Evolutionary conservation across 2,329 filamentous ascomycete species (phyloP), one percentile per base, ranked within the genome.

Genomic region (Metarhizium brunneum): DNA sequence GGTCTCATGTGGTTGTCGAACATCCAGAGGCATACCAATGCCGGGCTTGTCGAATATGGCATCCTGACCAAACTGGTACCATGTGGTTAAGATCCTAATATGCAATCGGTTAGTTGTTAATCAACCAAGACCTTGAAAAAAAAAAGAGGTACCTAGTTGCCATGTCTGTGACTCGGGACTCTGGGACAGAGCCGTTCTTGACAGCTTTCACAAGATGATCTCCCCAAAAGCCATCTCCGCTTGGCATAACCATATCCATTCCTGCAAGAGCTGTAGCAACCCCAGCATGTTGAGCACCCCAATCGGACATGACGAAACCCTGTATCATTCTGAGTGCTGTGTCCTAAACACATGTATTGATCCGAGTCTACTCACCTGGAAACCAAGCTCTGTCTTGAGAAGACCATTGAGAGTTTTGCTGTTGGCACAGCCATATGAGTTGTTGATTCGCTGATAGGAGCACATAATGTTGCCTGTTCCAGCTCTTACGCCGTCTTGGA

Each of bases 221-320:
- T 13, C 73, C 70, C 77, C 77, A 82, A 54, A 69, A 71, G 0
- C 57, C 51, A 3, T 63, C 63, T 1, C 64, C 69, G 8, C 59
- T 69, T 0, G 85, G 85, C 87, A 90, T 90, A 11, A 78, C 80
- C 79, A 89, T 83, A 64, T 90, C 87, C 32, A 91, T 66, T 32
- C 87, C 88, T 3, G 85, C 83, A 55, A 85, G 69, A 1, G 85
- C 77, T 4, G 78, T 78, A 1, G 77, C 77, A 11, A 86, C 78
- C 40, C 85, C 85, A 0, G 81, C 73, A 59, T 87, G 84, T 54
- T 87, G 84, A 1, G 84, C 86, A 36, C 71, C 67, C 84, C 86
- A 90, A 64, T 90, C 87, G 0, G 80, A 78, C 45, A 86, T 78
- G 1, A 89, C 79, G 60, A 85, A 88, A 0, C 86, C 86, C 60